Conservation (phyloP, 140 eudicot genomes). For the Oenanthe javanica region DNA sequence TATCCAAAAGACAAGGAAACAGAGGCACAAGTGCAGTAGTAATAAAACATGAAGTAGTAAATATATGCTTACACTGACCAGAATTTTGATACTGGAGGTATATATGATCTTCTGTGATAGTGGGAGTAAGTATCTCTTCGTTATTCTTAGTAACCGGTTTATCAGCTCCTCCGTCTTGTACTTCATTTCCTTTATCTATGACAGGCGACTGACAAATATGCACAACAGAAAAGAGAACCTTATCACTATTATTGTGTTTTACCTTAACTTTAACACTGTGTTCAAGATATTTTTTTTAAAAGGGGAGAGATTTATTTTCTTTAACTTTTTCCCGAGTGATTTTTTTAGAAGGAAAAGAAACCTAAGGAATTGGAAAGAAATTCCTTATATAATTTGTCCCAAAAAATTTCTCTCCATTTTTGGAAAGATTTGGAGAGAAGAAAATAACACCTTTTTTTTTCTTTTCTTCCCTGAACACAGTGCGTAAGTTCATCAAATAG, state of each 20-base stretch:
- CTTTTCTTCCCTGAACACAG: no score
- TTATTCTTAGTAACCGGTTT: background rate
- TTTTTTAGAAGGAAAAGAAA: no score
- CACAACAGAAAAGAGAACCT: background rate
- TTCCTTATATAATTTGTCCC: no score
- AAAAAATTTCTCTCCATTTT: no score
- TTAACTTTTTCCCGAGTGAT: no score
- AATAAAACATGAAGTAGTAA: background rate
- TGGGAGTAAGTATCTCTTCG: constrained; percentile 3
- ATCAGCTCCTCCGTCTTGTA: constrained; percentile 2
- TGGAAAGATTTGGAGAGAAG: no score
- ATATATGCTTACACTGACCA: constrained; percentile 17
- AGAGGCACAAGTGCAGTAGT: background rate
- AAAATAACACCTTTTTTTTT: no score
- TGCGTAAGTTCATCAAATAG: background rate
- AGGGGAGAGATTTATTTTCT: no score
- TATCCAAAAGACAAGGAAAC: background rate
- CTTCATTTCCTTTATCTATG: constrained; percentile 13
- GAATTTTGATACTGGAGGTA: constrained; percentile 15
- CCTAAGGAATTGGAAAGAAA: no score
- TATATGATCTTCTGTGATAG: constrained; percentile 4
- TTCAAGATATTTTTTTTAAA: no score
- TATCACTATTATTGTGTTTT: background rate
- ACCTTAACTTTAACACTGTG: background rate
- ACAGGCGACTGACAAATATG: constrained; percentile 17